Base-by-base conservation (phyloP, 208 protist species). In the Zelonia costaricensis region DNA sequence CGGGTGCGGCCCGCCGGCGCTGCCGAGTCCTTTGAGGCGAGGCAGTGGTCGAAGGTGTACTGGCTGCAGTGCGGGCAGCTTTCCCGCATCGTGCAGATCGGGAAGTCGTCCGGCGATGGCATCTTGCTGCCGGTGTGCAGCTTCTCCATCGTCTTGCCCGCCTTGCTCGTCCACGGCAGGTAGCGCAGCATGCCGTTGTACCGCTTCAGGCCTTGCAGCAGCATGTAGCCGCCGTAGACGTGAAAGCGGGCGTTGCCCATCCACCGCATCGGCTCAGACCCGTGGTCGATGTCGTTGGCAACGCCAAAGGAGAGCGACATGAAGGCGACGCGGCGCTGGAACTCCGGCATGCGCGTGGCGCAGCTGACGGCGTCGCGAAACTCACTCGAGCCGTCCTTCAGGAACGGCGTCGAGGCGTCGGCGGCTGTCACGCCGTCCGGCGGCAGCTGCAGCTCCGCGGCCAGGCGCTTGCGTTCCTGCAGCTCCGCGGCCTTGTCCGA, bases 291-390 rank as follows among this genome's bases (percentile, higher is more conserved):
- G 57, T 89, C 79, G 56, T 95, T 95, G 16, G 78, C 64, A 22
- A 85, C 54, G 25, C 89, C 89, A 69, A 91, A 95, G 3, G 84
- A 91, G n/a, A 89, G 62, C 18, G 85, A 86, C 89, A 95, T 91
- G 67, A 89, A 95, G 48, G 89, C 83, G 7, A 95, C 64, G 45
- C 88, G 80, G 49, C 78, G 68, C 35, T 39, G 23, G n/a, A 82
- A 67, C 54, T 73, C 43, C 6, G 85, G 82, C 33, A 73, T 79
- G 10, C 74, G 60, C 38, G 79, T 52, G 44, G 69, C 44, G 43
- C 66, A 62, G 13, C 61, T 62, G 18, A 86, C 66, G 15, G 76
- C 57, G 57, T 84, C 73, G n/a, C 20, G 44, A 53, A 66, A 90
- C n/a, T 80, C 69, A 23, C 46, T 60, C 10, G 71, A 61, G 36